Evolutionary conservation across 495 filamentous ascomycete species (phyloP).

Genomic region (Aspergillus bridgeri): DNA sequence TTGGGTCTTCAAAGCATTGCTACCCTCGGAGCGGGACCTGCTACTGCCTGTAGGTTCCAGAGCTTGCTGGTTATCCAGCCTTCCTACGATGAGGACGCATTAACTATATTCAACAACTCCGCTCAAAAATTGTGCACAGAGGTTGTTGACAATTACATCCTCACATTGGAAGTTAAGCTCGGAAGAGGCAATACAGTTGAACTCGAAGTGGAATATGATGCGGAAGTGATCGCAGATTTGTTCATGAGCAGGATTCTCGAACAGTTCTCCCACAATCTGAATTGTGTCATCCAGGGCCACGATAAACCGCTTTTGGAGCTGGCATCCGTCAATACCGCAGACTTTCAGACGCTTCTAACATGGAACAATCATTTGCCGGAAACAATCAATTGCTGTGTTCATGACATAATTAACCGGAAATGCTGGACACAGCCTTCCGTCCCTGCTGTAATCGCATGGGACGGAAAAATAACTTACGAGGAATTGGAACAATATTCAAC

Average conservation of each 20-base stretch:
- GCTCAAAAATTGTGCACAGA: neutral
- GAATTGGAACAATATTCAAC: neutral
- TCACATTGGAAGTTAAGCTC: neutral
- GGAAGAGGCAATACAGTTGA: neutral
- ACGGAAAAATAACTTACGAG: conserved; percentile 3
- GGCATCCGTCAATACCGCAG: neutral
- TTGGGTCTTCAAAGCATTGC: conserved; percentile 6
- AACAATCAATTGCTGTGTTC: neutral
- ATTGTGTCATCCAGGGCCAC: neutral
- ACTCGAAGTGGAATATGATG: neutral
- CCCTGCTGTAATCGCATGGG: neutral
- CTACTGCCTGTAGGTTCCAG: neutral
- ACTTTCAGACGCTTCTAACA: neutral
- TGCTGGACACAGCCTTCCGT: neutral
- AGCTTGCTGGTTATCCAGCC: conserved; percentile 4
- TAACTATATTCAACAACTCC: neutral
- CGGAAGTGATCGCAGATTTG: neutral
- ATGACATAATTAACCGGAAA: neutral
- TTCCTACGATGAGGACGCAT: neutral
- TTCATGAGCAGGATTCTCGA: neutral
- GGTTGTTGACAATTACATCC: neutral
- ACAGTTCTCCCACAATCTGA: neutral
- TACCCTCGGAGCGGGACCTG: conserved; percentile 28
- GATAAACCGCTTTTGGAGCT: neutral
- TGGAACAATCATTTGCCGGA: neutral